Percentiles rank a stretch among this genome's conserved stretches.
Evolutionary conservation across 371 early-diverging fungal genomes (phyloP).

Genomic region (Parasitella parasitica): DNA sequence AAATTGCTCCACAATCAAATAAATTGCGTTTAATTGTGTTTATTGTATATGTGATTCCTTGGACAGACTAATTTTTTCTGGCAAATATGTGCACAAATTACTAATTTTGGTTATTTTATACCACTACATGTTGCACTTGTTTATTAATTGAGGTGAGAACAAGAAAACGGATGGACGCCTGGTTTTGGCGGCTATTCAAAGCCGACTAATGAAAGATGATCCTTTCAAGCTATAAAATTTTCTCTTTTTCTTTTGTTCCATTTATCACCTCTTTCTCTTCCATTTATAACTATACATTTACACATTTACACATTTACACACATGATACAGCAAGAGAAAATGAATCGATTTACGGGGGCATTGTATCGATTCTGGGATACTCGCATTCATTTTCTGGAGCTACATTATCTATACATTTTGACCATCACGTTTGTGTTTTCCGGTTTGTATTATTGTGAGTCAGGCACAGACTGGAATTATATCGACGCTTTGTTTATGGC

Average conservation of each 20-base stretch:
- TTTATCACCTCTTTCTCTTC: not conserved
- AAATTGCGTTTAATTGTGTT: not conserved
- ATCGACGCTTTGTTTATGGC: conserved; percentile 40
- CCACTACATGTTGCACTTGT: not conserved
- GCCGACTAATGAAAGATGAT: not conserved
- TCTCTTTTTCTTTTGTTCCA: not conserved
- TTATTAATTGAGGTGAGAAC: not conserved
- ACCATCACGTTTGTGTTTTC: conserved; percentile 24
- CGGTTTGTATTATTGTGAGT: conserved; percentile 35
- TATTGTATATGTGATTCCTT: not conserved
- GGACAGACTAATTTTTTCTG: not conserved
- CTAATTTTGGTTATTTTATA: not conserved
- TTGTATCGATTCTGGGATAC: conserved; percentile 25
- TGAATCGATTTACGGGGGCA: conserved; percentile 1
- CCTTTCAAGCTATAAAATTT: not conserved
- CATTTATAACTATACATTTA: too few relatives aligned
- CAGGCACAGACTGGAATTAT: conserved; percentile 31
- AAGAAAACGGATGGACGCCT: not conserved
- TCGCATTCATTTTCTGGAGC: conserved; percentile 32
- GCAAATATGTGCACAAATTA: not conserved
- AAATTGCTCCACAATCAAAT: not conserved
- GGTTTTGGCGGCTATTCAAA: not conserved
- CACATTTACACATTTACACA: too few relatives aligned
- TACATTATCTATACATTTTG: conserved; percentile 35
- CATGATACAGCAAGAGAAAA: conserved; percentile 5